Conservation (phyloP, 1,284 basidiomycete genomes). For the Fomitiporia mediterranea region DNA sequence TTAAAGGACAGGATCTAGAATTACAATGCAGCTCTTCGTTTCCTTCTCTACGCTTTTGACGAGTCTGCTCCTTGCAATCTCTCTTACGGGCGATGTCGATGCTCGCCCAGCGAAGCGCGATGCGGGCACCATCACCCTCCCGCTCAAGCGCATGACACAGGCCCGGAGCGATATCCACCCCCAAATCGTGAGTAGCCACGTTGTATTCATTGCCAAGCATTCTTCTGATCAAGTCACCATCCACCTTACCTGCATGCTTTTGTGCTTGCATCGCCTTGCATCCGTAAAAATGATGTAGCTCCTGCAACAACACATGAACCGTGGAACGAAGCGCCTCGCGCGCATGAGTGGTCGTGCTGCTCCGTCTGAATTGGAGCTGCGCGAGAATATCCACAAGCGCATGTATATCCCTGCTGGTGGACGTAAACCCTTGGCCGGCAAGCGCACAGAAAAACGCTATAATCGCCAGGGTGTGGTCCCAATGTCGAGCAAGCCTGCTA, state of each 20-base stretch:
- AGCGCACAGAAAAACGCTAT: constrained; percentile 30
- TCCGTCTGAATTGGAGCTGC: constrained; percentile 47
- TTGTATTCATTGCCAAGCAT: background rate
- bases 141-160: constrained; percentile 45
- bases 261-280: background rate
- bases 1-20: background rate
- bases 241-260: background rate
- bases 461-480: constrained; percentile 29
- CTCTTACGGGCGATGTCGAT: constrained; percentile 20
- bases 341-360: constrained; percentile 58
- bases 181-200: constrained; percentile 46
- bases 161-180: constrained; percentile 49
- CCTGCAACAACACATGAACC: constrained; percentile 70
- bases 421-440: constrained; percentile 1
- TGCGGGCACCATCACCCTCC: constrained; percentile 48
- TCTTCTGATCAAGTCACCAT: constrained; percentile 5
- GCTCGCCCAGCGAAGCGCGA: constrained; percentile 26
- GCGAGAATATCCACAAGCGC: constrained; percentile 50
- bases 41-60: constrained; percentile 51
- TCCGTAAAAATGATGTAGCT: constrained; percentile 39
- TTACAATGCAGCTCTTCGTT: constrained; percentile 48
- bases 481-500: background rate
- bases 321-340: constrained; percentile 57
- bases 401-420: constrained; percentile 33
- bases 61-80: constrained; percentile 44